Evolutionary conservation across 2,329 filamentous ascomycete genomes (phyloP), one percentile per base, ranked within the genome.

Genomic region (Monilinia vaccinii-corymbosi): DNA sequence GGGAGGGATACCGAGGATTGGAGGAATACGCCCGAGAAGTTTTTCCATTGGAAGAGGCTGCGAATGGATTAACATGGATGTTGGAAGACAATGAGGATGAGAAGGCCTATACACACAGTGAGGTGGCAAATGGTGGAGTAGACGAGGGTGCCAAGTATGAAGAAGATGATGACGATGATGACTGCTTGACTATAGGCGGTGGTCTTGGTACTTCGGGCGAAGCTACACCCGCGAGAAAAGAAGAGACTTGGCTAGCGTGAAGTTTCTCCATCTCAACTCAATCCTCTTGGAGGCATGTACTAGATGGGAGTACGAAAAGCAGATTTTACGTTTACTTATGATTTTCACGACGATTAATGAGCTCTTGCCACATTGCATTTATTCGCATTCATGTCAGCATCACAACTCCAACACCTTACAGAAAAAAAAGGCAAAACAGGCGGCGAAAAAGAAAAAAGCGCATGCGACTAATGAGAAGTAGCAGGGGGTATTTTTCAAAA

Each of bases 51-150:
- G 94, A 99, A 73, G 94, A 99, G 75, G 88, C 92, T 67, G 91
- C 91, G 36, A 97, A 97, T 72, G 93, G 93, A 6, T 76, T 94
- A 70, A 90, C 88, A 18, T 99, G 94, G 94, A 97, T 97, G 93
- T 71, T 81, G 47, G 79, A 81, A 5, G 79, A 80, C 13, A 79
- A 62, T 11, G 61, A 71, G 70, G 64, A 70, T 63, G 63, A 58
- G 48, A 61, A 25, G n/a, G 14, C 51, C 8, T 53, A 53, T 16
- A 44, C 38, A 8, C 51, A 42, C 4, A 53, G 71, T 64, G 70
- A 61, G 11, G 45, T 57, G 7, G 50, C 57, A 5, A 70, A 67
- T 38, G 73, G 71, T 9, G 73, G 73, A 21, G 63, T 61, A 40
- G 63, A 48, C 28, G 62, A 60, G 16, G 62, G 72, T 65, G 69